These are phyloP conservation scores for Cyclaneusma minus DNA, from an alignment of 2,329 filamentous ascomycete genomes.

Conservation along the genomic window DNA sequence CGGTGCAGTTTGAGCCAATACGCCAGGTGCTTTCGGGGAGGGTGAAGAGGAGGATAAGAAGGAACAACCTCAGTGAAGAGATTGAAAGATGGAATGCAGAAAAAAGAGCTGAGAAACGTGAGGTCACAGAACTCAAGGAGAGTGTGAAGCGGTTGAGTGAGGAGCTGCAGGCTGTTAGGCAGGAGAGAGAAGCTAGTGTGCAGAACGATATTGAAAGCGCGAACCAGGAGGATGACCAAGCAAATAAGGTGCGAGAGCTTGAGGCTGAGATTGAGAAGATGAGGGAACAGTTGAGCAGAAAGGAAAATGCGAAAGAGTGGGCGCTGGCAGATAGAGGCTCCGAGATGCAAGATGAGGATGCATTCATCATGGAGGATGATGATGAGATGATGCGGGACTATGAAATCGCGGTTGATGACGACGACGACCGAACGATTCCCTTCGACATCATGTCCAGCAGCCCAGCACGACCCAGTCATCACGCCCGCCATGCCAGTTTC, in stretches of 20 bases:
- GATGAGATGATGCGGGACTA: conserved; percentile 9
- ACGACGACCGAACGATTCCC: no score
- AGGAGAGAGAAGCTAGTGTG: conserved; percentile 38
- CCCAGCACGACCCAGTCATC: conserved; percentile 12
- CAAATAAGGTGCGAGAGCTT: conserved; percentile 9
- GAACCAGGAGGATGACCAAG: no score
- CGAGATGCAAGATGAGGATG: conserved; percentile 17
- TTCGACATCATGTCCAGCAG: conserved; percentile 13
- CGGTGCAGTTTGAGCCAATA: conserved; percentile 31
- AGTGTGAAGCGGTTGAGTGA: conserved; percentile 33
- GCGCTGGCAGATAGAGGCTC: conserved; percentile 32
- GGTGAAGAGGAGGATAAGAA: conserved; percentile 38
- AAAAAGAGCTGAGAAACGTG: conserved; percentile 27
- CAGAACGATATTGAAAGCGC: conserved; percentile 37
- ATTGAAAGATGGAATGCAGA: conserved; percentile 35
- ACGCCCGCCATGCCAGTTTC: no score
- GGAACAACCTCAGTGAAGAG: conserved; percentile 41
- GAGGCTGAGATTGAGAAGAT: conserved; percentile 16
- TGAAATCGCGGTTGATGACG: conserved; percentile 6
- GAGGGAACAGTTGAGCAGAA: conserved; percentile 7
- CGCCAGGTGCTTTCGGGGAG: conserved; percentile 40
- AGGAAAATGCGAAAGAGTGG: conserved; percentile 25
- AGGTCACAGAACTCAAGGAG: conserved; percentile 22
- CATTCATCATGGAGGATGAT: conserved; percentile 22
- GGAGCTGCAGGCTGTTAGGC: conserved; percentile 30